Base-by-base conservation (phyloP, 2,329 filamentous ascomycete species). In the Calonectria naviculata region DNA sequence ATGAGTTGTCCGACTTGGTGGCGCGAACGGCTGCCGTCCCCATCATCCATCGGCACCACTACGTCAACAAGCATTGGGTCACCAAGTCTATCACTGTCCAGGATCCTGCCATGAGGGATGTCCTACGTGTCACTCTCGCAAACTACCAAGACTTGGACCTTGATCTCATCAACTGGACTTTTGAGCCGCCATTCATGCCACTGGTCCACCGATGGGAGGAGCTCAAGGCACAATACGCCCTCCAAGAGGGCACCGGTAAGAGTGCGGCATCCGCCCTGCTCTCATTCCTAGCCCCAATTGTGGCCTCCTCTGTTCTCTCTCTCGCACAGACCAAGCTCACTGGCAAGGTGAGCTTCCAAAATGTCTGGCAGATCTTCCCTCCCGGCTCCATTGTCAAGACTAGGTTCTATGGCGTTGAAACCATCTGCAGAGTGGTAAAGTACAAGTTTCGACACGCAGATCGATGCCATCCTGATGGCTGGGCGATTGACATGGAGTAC, bases 311-410 rank as follows among this genome's bases (percentile, higher is more conserved):
- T 2, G 70, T 83, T 21, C 38, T 74, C 5, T 77, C 77, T 8
- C 74, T 80, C 2, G 71, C 72, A 7, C 71, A 76, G 31, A 81
- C 76, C 15, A 74, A 70, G 38, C 52, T 73, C 54, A 80, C 81
- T 1, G 80, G 81, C 21, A 82, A 79, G 36, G 72, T 83, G 44
- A 67, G 52, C 24, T 83, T 80, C 44, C 24, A 75, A 0, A 75
- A 81, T 42, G 66, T 83, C 9, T 84, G 81, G 81, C 80, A 83
- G 61, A 79, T 84, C 58, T 84, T 83, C 64, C 72, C 81, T 0
- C 82, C 82, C 0, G 73, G 78, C 10, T 79, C 80, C 21, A 67
- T 83, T 4, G 82, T 81, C 8, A 65, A 77, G 9, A 81, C 80
- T 10, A 78, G 68, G 19, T 78, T 81, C 66, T 80, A 75, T 41